Base-by-base conservation (phyloP, 371 early-diverging fungal genomes). In the Coemansia sp. region DNA sequence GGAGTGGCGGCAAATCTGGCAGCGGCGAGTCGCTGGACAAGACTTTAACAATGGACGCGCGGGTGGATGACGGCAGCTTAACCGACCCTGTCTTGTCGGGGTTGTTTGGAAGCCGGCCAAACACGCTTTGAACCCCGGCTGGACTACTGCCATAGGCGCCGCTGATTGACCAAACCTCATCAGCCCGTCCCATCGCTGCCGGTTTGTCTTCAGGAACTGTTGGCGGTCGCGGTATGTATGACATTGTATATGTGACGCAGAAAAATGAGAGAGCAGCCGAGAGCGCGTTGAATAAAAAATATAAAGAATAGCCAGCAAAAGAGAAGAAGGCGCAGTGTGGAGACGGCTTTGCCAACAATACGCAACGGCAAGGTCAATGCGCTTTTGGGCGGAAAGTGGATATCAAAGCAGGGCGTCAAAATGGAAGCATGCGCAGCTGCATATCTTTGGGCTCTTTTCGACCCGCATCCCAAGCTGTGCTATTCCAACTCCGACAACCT, bases 151-250 rank as follows among this genome's bases (percentile, higher is more conserved):
- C 44, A 61, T 51, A 64, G 47, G 26, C 42, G 52, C 64, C 60
- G 50, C 42, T 20, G 14, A 39, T 25, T 6, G 64, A 50, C 28
- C 53, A 68, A 21, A 72, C 42, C 59, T 75, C 77, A 26, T 75
- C 77, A 25, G 68, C 72, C 39, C 77, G 48, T 30, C 77, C 77
- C 4, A 26, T 26, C 3, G 23, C 21, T 23, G 9, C 21, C 42
- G 11, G 6, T 18, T 23, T 30, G 53, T 50, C 65, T 2, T 56
- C 67, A 25, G 54, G 25, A 8, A 48, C 20, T 5, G 57, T 26
- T 2, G 58, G 54, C 44, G 62, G 63, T 12, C 72, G 75, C 33
- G 67, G 75, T 26, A 71, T 71, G 37, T 74, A 74, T 11, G 75
- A 71, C 75, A 71, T 74, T 12, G 30, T 30, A 30, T 30, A 30